A percentile compares a stretch with the other conserved stretches of the same genome.
Conservation (phyloP, 1,284 basidiomycete species). For the Moesziomyces parantarcticus region DNA sequence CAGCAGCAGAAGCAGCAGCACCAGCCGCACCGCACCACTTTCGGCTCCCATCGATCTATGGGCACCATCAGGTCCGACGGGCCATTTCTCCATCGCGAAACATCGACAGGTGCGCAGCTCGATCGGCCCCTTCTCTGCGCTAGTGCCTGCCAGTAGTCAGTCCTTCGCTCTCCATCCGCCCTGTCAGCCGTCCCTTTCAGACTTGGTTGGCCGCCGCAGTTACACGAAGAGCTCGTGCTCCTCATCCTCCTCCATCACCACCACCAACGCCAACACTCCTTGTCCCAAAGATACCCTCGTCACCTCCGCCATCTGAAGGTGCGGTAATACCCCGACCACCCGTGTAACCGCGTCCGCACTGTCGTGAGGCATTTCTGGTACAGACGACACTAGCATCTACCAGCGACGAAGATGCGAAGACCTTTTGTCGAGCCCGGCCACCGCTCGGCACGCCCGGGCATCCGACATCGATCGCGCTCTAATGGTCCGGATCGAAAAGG, state of each 20-base stretch:
- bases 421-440: conserved; percentile 46
- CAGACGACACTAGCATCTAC: background rate
- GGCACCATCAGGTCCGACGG: too few relatives aligned
- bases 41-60: too few relatives aligned
- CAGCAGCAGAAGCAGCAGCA: too few relatives aligned
- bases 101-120: conserved; percentile 1
- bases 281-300: conserved; percentile 3
- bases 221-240: background rate
- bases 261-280: background rate
- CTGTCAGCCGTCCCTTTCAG: background rate
- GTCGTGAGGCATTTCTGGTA: too few relatives aligned
- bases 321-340: conserved; percentile 3
- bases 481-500: conserved; percentile 44
- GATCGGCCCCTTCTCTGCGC: conserved; percentile 7
- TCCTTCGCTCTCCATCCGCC: conserved; percentile 1
- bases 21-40: too few relatives aligned
- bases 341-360: too few relatives aligned
- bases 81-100: too few relatives aligned
- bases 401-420: conserved; percentile 27
- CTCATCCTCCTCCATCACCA: background rate
- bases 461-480: conserved; percentile 39
- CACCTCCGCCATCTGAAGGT: background rate
- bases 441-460: conserved; percentile 42
- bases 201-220: too few relatives aligned
- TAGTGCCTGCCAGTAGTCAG: background rate